Base-by-base conservation (phyloP, 768 basidiomycete species). In the Auriculariales sp. region DNA sequence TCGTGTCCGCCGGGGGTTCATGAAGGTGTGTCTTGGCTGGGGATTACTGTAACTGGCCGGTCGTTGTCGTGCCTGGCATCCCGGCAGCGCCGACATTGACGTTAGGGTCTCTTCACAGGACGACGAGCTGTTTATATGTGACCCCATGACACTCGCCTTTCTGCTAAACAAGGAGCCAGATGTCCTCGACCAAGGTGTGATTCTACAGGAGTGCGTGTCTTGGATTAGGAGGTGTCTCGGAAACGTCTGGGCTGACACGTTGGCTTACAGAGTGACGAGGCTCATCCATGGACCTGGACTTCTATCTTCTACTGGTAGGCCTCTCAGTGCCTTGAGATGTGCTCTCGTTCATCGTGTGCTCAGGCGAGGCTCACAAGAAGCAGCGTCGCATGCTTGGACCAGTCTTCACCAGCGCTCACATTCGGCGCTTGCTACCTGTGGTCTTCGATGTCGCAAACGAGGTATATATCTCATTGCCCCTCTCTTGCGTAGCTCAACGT, bases 351-450 rank as follows among this genome's bases (percentile, higher is more conserved):
- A 15, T 9, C 35, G 6, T 2, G 27, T 22, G 9, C 10, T 12
- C 17, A 44, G 39, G 39, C 39, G 39, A 44, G 39, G 6, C 12
- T 10, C 39, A 44, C 39, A 44, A 44, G 39, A 19, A 33, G 4
- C 47, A 52, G n/a, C 51, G 51, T 34, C 50, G 34, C 11, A 11
- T 49, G 4, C 14, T 52, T 7, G 49, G 30, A 2, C 51, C 51
- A 10, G 51, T 46, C 15, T 52, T 52, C 29, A 4, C 47, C 5
- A 19, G 27, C 9, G 17, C 22, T 0, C 22, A 48, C 36, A 11
- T 52, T 14, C 48, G 51, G 12, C 24, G 17, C 17, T 39, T 52
- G 11, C 17, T 46, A 1, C 51, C 51, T 2, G 36, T 52, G 11
- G 49, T 52, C 49, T 28, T 36, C 31, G 17, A 50, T 11, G 35